These are phyloP conservation scores for Apiotrichum sp. DNA, from an alignment of 1,284 basidiomycete genomes.

Conservation along the genomic window DNA sequence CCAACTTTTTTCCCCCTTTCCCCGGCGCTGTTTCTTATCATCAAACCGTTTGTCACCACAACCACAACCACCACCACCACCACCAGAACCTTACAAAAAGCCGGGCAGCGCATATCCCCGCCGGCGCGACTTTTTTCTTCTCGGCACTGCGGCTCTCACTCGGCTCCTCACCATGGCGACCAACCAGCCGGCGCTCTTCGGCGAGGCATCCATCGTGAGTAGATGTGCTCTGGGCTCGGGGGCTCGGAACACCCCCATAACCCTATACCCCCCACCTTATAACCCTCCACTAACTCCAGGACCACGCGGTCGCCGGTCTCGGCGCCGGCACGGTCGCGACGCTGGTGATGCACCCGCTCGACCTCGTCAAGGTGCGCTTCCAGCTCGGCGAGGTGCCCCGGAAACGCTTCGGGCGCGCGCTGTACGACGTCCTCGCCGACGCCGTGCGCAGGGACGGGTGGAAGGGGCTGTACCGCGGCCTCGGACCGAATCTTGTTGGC, in stretches of 20 bases:
- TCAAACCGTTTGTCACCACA: no score
- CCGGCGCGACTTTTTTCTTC: no score
- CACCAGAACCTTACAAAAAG: no score
- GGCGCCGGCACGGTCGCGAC: slow-evolving; percentile 89
- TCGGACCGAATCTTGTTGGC: slow-evolving; percentile 86
- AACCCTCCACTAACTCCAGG: slow-evolving; percentile 38
- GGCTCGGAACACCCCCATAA: no score
- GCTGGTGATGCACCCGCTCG: slow-evolving; percentile 95
- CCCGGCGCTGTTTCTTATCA: no score
- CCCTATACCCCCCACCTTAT: background rate
- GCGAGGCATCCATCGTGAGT: slow-evolving; percentile 43
- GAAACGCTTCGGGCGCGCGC: slow-evolving; percentile 65
- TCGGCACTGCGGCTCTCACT: no score
- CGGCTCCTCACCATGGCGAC: background rate
- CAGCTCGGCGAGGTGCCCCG: slow-evolving; percentile 60
- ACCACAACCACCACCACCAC: no score
- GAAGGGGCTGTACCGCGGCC: slow-evolving; percentile 82
- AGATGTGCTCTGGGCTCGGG: no score
- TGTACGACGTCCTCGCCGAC: slow-evolving; percentile 66
- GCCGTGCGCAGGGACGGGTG: slow-evolving; percentile 73
- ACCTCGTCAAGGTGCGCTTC: slow-evolving; percentile 91
- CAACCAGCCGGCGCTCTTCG: slow-evolving; percentile 35
- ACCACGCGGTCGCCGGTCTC: slow-evolving; percentile 90
- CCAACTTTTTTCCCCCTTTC: no score
- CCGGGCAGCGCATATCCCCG: no score